Evolutionary conservation across 331 rosid species (phyloP).

Genomic region (Rhamnella rubrinervis): DNA sequence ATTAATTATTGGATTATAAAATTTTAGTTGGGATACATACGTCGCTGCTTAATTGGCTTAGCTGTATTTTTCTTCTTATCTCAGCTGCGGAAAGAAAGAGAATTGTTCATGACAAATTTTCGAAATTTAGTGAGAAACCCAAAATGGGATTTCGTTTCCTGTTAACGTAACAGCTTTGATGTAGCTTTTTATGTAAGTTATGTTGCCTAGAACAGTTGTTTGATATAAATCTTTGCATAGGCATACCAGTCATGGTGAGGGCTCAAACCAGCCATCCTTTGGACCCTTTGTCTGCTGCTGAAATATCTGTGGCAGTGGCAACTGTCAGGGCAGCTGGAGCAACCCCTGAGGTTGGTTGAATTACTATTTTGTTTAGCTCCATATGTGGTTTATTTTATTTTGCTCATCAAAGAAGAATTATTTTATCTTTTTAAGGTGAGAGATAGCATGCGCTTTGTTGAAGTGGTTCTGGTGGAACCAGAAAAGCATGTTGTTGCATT

Average conservation of each 20-base stretch:
- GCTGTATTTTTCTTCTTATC: neutral
- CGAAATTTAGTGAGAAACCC: neutral
- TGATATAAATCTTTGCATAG: constrained; percentile 30
- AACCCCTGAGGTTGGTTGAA: constrained; percentile 77
- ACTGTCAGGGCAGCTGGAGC: constrained; percentile 96
- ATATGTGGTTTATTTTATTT: neutral
- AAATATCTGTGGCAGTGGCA: constrained; percentile 88
- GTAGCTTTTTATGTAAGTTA: too few relatives aligned
- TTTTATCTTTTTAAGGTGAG: constrained; percentile 54
- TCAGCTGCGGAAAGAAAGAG: neutral
- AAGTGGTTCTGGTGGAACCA: constrained; percentile 79
- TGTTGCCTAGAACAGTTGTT: constrained; percentile 1
- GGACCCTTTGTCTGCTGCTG: constrained; percentile 90
- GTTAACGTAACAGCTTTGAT: neutral
- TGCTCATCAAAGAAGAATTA: neutral
- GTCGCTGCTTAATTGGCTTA: too few relatives aligned
- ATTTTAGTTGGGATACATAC: too few relatives aligned
- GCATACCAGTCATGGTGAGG: constrained; percentile 62
- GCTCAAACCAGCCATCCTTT: constrained; percentile 84
- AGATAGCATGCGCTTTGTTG: constrained; percentile 91
- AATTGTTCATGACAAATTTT: neutral
- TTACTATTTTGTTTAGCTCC: neutral
- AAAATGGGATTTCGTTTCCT: neutral
- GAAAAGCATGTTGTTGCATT: constrained; percentile 84
- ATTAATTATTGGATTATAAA: too few relatives aligned